phyloP scores from a whole-genome alignment of 805 yeast genomes.

The Ogataea allantospora region DNA sequence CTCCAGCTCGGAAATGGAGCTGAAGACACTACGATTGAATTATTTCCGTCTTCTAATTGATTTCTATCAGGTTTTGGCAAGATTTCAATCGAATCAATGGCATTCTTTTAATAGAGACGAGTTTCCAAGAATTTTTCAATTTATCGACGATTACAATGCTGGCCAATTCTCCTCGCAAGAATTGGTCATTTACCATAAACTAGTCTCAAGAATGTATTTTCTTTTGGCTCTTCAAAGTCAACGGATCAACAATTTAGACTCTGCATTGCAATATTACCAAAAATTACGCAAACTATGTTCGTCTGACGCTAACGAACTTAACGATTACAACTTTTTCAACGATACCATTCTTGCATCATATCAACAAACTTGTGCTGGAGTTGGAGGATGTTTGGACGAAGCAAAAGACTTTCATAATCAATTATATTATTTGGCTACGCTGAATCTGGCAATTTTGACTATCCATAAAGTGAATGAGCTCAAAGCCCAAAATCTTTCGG shows the following conservation, averaged over 20 bases:
- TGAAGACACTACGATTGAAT: conserved; percentile 30
- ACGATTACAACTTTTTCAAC: conserved; percentile 22
- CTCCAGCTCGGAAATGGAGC: conserved; percentile 26
- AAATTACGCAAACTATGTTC: conserved; percentile 33
- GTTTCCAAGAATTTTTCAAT: conserved; percentile 23
- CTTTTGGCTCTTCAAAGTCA: conserved; percentile 42
- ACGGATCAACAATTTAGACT: conserved; percentile 33
- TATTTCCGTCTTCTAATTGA: conserved; percentile 32
- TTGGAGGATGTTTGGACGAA: conserved; percentile 25
- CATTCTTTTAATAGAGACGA: conserved; percentile 4
- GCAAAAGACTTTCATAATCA: conserved; percentile 24
- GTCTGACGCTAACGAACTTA: conserved; percentile 18
- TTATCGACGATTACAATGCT: conserved; percentile 37
- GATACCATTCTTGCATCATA: conserved; percentile 24
- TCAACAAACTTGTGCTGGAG: conserved; percentile 23
- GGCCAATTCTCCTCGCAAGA: conserved; percentile 41
- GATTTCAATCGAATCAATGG: conserved; percentile 28
- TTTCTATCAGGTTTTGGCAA: conserved; percentile 39
- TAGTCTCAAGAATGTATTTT: conserved; percentile 40
- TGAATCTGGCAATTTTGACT: conserved; percentile 26
- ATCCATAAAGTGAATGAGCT: conserved; percentile 19
- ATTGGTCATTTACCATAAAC: conserved; percentile 34
- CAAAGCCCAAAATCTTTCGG: conserved; percentile 18
- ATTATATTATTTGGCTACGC: conserved; percentile 22
- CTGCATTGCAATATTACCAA: conserved; percentile 40